Evolutionary conservation across 768 basidiomycete species (phyloP).

Genomic region (Lactarius vividus): DNA sequence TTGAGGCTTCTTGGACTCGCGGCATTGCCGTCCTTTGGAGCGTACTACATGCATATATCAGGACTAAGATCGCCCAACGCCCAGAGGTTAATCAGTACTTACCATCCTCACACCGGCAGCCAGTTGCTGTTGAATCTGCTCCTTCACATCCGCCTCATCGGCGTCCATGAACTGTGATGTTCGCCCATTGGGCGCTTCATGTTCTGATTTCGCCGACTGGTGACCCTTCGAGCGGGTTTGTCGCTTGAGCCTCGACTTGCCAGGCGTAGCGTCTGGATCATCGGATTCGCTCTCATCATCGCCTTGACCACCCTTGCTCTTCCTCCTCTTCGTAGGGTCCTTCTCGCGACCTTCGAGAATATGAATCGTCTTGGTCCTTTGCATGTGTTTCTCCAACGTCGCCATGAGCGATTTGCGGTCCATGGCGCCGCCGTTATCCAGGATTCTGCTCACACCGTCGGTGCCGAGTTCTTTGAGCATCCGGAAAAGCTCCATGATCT

Average conservation of each 20-base stretch:
- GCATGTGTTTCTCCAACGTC: slow-evolving; percentile 75
- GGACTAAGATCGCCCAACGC: neutral
- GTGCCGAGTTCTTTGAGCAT: slow-evolving; percentile 85
- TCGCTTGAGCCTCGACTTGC: slow-evolving; percentile 48
- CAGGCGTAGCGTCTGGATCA: slow-evolving; percentile 56
- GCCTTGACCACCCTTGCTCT: slow-evolving; percentile 35
- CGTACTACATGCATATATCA: slow-evolving; percentile 45
- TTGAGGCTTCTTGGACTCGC: slow-evolving; percentile 68
- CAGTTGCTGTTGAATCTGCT: slow-evolving; percentile 84
- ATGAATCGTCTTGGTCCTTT: slow-evolving; percentile 79
- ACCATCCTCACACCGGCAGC: slow-evolving; percentile 73
- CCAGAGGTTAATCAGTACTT: slow-evolving; percentile 31
- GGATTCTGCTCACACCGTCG: slow-evolving; percentile 66
- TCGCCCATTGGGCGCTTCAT: slow-evolving; percentile 48
- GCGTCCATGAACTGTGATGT: slow-evolving; percentile 89
- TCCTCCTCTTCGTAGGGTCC: slow-evolving; percentile 32
- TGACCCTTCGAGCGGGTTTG: slow-evolving; percentile 37
- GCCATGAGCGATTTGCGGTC: slow-evolving; percentile 80
- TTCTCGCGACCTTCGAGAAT: slow-evolving; percentile 74
- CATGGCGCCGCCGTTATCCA: slow-evolving; percentile 59
- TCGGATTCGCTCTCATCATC: slow-evolving; percentile 46
- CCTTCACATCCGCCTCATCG: slow-evolving; percentile 76
- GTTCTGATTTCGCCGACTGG: slow-evolving; percentile 33
- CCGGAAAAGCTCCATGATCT: slow-evolving; percentile 90
- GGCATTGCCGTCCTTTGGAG: slow-evolving; percentile 52